phyloP scores from a whole-genome alignment of 1,284 basidiomycete genomes.

The Ustilago lituana region DNA sequence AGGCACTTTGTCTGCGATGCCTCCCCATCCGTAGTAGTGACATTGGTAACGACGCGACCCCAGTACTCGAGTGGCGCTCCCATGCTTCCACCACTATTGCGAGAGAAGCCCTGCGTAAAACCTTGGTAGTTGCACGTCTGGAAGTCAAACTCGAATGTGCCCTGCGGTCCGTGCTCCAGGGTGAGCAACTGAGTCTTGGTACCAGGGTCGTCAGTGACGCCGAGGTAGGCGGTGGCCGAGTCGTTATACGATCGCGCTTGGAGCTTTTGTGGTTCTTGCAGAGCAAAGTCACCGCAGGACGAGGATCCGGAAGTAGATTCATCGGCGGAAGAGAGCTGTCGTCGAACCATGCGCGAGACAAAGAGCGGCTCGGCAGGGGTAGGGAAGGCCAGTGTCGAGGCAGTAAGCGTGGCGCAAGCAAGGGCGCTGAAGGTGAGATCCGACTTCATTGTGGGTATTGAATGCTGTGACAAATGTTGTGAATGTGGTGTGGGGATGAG shows the following conservation, averaged over 20 bases:
- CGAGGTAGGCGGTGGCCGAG: conserved; percentile 8
- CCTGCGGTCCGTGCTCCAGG: conserved; percentile 1
- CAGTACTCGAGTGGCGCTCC: conserved; percentile 39
- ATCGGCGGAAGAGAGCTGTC: conserved; percentile 1
- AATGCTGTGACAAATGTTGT: too few species aligned
- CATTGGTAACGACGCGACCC: conserved; percentile 29
- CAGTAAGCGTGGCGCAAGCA: conserved; percentile 9
- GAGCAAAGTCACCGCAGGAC: conserved; percentile 19
- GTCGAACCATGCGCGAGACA: conserved; percentile 27
- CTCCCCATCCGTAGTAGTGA: background rate
- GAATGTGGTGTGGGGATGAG: background rate
- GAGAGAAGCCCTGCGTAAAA: conserved; percentile 32
- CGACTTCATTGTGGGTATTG: conserved; percentile 18
- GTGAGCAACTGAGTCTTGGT: background rate
- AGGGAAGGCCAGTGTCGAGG: conserved; percentile 10
- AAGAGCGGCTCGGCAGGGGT: conserved; percentile 24
- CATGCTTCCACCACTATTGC: conserved; percentile 25
- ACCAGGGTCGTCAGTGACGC: too few species aligned
- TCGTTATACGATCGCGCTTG: conserved; percentile 24
- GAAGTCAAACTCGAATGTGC: conserved; percentile 17
- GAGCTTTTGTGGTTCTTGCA: conserved; percentile 20
- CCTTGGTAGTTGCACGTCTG: conserved; percentile 33
- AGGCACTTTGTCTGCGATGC: conserved; percentile 11
- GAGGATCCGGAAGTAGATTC: background rate
- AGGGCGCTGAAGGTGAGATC: conserved; percentile 11